Evolutionary conservation across 2,329 filamentous ascomycete species (phyloP), one percentile per base, ranked within the genome.

Genomic region (Colletotrichum eleusines): DNA sequence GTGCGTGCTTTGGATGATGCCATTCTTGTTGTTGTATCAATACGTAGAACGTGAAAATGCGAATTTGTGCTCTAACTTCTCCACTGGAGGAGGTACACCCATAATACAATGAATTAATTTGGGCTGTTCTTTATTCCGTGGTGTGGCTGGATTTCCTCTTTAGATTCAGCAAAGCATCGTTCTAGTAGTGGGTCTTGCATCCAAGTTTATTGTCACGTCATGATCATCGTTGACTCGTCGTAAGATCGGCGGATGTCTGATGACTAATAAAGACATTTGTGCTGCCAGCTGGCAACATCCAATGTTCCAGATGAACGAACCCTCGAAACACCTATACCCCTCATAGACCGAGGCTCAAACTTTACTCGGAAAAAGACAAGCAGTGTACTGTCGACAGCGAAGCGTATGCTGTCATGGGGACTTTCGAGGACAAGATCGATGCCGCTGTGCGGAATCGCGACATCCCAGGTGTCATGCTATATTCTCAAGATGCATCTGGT

Each of bases 401-500:
- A n/a, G 1, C 18, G 28, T 14, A 46, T 23, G 16, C 18, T 16
- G 51, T 26, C 16, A 73, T 73, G 72, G 28, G 54, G 9, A 60
- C 63, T 5, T 73, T 73, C 8, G 72, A 72, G 12, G 70, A 65
- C 2, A 51, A 35, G 1, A 65, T 73, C 28, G 53, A 66, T 28
- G 18, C 58, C 8, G 72, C 66, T 1, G 70, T 73, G 40, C 59
- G 63, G 4, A 69, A 73, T 20, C 63, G 31, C 31, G 63, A 71
- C 14, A 58, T 73, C 1, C 70, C 70, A 2, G 63, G 72, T n/a
- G 63, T 66, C 6, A 69, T 73, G 42, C 63, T 73, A 9, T 60
- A 58, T 20, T 70, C 72, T 23, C 51, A 55, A 5, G 66, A 72
- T 46, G 70, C 66, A 38, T 67, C 63, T n/a, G 59, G 72, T 73